These are phyloP conservation scores for Coelastrella sp. DNA, from an alignment of 139 green algal species.

Conservation along the genomic window DNA sequence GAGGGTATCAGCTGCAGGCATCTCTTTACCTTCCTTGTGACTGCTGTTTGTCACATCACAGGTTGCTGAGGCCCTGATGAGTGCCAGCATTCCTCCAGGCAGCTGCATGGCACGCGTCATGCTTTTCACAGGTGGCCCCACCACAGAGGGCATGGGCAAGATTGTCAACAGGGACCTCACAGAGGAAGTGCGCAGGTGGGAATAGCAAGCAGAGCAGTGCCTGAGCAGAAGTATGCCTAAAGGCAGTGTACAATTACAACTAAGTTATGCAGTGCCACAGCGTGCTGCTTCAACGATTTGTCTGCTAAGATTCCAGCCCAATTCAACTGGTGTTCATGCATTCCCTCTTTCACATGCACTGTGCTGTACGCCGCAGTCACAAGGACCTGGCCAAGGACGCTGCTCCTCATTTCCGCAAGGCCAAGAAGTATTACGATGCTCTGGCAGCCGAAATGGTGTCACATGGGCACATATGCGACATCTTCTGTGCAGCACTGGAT, in stretches of 20 bases:
- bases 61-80: conserved; percentile 88
- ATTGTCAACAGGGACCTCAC: conserved; percentile 87
- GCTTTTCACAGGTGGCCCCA: conserved; percentile 93
- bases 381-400: conserved; percentile 95
- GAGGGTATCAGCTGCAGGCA: background rate
- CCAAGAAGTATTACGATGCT: conserved; percentile 91
- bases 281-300: conserved; percentile 65
- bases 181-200: conserved; percentile 88
- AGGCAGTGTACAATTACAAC: no score
- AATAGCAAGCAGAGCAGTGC: background rate
- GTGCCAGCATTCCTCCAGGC: conserved; percentile 79
- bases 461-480: conserved; percentile 91
- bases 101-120: conserved; percentile 85
- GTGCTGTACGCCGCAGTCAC: conserved; percentile 13
- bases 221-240: background rate
- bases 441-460: conserved; percentile 84
- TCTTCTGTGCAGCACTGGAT: conserved; percentile 97
- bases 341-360: no score
- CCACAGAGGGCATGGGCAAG: conserved; percentile 90
- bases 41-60: conserved; percentile 49
- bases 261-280: background rate
- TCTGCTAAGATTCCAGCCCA: no score
- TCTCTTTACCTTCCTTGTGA: background rate
- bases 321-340: no score
- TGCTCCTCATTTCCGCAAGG: conserved; percentile 90